Conservation (phyloP, 768 basidiomycete species). For the Pleurotus platypus region DNA sequence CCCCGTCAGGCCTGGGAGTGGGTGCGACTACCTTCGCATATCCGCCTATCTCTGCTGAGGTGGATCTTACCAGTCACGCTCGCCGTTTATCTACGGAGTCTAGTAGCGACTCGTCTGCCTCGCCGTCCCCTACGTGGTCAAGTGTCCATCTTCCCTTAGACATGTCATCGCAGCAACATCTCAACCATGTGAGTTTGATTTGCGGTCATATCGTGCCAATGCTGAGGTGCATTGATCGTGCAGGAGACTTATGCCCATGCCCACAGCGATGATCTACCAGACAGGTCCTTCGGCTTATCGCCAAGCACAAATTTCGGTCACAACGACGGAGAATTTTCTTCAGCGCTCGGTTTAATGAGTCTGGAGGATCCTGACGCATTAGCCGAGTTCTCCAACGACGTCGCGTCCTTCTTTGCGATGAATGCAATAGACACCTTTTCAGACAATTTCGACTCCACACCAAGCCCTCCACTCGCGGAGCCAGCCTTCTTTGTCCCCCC, state of each 20-base stretch:
- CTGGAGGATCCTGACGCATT: conserved; percentile 71
- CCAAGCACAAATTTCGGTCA: conserved; percentile 10
- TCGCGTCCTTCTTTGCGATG: conserved; percentile 57
- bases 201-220: neutral
- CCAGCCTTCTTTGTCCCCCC: conserved; percentile 18
- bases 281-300: neutral
- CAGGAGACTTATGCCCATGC: conserved; percentile 1
- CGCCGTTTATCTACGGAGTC: conserved; percentile 31
- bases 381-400: conserved; percentile 54
- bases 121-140: conserved; percentile 54
- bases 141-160: conserved; percentile 44
- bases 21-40: neutral
- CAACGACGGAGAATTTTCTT: conserved; percentile 41
- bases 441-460: conserved; percentile 43
- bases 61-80: conserved; percentile 7
- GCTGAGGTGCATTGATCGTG: neutral
- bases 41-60: neutral
- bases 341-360: conserved; percentile 74
- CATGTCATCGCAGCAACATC: conserved; percentile 15
- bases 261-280: neutral
- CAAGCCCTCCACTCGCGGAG: conserved; percentile 13
- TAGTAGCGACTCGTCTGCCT: conserved; percentile 40
- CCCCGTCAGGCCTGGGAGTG: neutral
- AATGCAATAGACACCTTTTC: conserved; percentile 6
- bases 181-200: conserved; percentile 19